phyloP scores from a whole-genome alignment of 2,329 filamentous ascomycete genomes.

The Epichloe bromicola region DNA sequence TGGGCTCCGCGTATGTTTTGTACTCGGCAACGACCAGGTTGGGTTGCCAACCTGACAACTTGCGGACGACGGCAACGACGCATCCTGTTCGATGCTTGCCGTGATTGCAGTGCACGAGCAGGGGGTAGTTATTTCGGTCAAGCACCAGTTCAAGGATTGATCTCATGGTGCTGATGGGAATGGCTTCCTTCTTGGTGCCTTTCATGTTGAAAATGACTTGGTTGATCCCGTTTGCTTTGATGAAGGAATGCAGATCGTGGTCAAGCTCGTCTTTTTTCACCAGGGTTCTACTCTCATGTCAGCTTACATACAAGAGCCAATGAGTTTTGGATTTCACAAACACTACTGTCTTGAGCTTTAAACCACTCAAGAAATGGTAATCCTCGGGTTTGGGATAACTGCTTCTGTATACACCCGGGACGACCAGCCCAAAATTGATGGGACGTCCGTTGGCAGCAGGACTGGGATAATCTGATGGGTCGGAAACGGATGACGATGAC shows the following conservation, averaged over 20 bases:
- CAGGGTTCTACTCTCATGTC: constrained; percentile 35
- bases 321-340: constrained; percentile 27
- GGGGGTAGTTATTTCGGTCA: constrained; percentile 60
- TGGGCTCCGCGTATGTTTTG: constrained; percentile 47
- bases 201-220: constrained; percentile 67
- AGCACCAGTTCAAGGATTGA: constrained; percentile 59
- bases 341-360: constrained; percentile 70
- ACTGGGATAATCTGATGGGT: constrained; percentile 9
- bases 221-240: constrained; percentile 51
- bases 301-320: neutral
- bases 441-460: constrained; percentile 29
- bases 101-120: constrained; percentile 88
- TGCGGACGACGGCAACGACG: constrained; percentile 68
- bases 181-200: constrained; percentile 75
- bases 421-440: constrained; percentile 63
- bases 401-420: constrained; percentile 66
- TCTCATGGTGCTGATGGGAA: constrained; percentile 53
- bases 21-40: constrained; percentile 60
- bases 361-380: constrained; percentile 51
- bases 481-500: constrained; percentile 1
- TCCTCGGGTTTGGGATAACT: constrained; percentile 64
- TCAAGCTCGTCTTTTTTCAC: constrained; percentile 47
- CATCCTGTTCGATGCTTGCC: constrained; percentile 90
- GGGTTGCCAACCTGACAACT: constrained; percentile 54
- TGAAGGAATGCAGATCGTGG: constrained; percentile 44